Conservation (phyloP, 2,329 filamentous ascomycete genomes). For the Cercospora sp. region DNA sequence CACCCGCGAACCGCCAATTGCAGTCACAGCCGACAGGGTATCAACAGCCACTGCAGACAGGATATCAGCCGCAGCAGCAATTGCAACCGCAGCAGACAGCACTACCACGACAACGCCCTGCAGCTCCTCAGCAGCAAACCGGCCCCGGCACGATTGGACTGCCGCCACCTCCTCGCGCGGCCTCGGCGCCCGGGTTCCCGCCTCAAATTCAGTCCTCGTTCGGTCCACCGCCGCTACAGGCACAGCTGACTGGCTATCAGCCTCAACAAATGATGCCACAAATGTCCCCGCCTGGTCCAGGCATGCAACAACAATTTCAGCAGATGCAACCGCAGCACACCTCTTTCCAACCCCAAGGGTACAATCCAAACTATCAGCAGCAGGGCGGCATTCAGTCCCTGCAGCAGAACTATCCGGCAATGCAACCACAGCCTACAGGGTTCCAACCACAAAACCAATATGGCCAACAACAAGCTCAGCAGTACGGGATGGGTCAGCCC, state of each 20-base stretch:
- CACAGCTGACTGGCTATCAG: constrained; percentile 76
- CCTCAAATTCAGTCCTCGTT: constrained; percentile 63
- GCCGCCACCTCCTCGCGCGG: constrained; percentile 76
- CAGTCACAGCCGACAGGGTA: constrained; percentile 42
- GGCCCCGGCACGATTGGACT: constrained; percentile 65
- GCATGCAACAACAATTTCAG: constrained; percentile 42
- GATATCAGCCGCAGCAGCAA: constrained; percentile 22
- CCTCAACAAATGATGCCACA: constrained; percentile 41
- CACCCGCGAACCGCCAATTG: constrained; percentile 28
- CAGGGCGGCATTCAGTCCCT: constrained; percentile 36
- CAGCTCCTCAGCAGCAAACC: constrained; percentile 63
- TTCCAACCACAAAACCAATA: constrained; percentile 39
- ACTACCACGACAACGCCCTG: constrained; percentile 65
- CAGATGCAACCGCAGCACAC: constrained; percentile 43
- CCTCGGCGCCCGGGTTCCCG: constrained; percentile 76
- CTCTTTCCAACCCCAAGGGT: constrained; percentile 38
- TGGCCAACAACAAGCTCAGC: constrained; percentile 22
- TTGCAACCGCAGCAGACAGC: constrained; percentile 43
- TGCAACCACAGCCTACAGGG: constrained; percentile 60
- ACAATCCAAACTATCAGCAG: constrained; percentile 48
- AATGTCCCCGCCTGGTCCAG: constrained; percentile 54
- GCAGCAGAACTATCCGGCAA: constrained; percentile 37
- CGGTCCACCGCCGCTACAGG: constrained; percentile 71
- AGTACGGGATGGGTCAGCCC: constrained; percentile 32
- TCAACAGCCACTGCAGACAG: constrained; percentile 30